phyloP scores from a whole-genome alignment of 768 basidiomycete genomes.

The Xerocomellus chrysenteron region DNA sequence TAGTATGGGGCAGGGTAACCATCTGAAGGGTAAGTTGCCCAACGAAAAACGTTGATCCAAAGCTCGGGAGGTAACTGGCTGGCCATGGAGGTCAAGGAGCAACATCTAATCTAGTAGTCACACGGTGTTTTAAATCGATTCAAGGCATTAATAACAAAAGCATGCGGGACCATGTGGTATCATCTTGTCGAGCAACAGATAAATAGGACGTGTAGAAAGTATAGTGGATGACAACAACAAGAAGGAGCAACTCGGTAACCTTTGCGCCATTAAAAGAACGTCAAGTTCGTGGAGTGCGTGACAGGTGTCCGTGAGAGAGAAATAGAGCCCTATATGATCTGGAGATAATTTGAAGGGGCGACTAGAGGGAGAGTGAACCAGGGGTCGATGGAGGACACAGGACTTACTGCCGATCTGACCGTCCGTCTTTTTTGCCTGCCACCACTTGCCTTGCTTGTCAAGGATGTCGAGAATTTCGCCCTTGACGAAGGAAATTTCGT shows the following conservation, averaged over 20 bases:
- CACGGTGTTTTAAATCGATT: conserved; percentile 8
- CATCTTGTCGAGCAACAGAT: conserved; percentile 28
- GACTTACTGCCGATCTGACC: conserved; percentile 75
- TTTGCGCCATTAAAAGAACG: conserved; percentile 31
- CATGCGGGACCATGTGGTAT: conserved; percentile 32
- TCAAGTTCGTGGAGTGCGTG: conserved; percentile 32
- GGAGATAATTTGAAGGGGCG: conserved; percentile 84
- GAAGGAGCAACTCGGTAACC: conserved; percentile 13
- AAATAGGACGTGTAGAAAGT: conserved; percentile 27
- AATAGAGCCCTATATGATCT: conserved; percentile 53
- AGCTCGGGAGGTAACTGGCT: conserved; percentile 48
- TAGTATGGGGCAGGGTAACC: conserved; percentile 36
- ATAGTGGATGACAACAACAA: conserved; percentile 32
- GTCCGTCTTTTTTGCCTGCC: conserved; percentile 82
- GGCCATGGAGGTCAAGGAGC: background rate
- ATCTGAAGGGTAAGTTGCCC: conserved; percentile 35
- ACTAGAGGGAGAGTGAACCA: conserved; percentile 43
- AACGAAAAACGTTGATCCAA: conserved; percentile 52
- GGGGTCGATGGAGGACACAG: background rate
- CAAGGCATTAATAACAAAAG: conserved; percentile 6
- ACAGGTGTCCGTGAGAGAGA: conserved; percentile 25
- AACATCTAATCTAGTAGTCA: background rate
- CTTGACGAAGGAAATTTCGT: conserved; percentile 91
- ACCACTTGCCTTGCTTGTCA: conserved; percentile 93
- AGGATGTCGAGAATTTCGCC: conserved; percentile 91